Conservation (phyloP, 805 yeast genomes). For the Candida incommunis region DNA sequence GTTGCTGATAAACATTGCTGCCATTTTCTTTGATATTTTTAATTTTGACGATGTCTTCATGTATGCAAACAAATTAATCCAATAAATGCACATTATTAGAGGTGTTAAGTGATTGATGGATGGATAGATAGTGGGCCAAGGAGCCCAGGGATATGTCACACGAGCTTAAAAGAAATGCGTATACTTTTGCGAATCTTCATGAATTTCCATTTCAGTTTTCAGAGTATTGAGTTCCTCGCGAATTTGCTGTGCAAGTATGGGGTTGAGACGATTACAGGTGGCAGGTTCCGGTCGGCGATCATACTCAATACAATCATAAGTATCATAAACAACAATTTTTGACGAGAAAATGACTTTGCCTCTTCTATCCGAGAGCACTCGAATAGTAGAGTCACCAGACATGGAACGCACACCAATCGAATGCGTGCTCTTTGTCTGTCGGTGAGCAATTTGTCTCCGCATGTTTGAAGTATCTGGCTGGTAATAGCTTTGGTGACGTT, state of each 20-base stretch:
- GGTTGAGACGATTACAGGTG: slow-evolving; percentile 84
- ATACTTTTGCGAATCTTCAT: slow-evolving; percentile 59
- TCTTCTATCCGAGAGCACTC: background rate
- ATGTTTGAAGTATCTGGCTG: background rate
- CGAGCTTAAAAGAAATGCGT: slow-evolving; percentile 63
- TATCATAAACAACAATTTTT: slow-evolving; percentile 69
- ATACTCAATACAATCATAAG: slow-evolving; percentile 69
- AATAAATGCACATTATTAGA: background rate
- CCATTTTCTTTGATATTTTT: too few relatives aligned
- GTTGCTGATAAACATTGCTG: too few relatives aligned
- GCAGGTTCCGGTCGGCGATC: slow-evolving; percentile 89
- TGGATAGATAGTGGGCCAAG: background rate
- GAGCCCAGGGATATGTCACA: too few relatives aligned
- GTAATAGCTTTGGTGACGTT: background rate
- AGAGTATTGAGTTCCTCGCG: slow-evolving; percentile 71
- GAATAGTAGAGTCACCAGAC: background rate
- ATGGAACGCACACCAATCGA: background rate
- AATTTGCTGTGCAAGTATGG: slow-evolving; percentile 71
- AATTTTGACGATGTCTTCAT: too few relatives aligned
- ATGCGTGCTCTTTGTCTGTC: background rate
- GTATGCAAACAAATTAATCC: background rate
- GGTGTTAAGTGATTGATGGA: background rate
- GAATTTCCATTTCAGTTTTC: slow-evolving; percentile 73
- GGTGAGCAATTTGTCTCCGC: background rate
- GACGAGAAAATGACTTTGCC: slow-evolving; percentile 53